phyloP scores from a whole-genome alignment of 805 yeast species.

The Yarrowia sp. region DNA sequence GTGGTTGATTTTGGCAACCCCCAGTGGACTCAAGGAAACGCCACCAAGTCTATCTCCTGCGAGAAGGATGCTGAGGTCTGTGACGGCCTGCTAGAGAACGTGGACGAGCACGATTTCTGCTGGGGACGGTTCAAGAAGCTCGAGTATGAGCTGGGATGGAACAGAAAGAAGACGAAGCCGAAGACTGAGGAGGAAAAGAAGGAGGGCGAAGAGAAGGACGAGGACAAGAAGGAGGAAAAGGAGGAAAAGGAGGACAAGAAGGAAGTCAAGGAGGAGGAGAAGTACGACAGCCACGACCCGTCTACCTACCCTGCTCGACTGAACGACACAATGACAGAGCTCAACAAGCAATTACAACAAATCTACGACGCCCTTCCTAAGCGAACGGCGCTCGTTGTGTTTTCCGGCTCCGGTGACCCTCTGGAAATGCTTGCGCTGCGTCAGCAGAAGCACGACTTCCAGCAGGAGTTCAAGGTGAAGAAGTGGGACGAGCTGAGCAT shows the following conservation, averaged over 20 bases:
- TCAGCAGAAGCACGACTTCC: slow-evolving; percentile 44
- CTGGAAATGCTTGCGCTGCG: slow-evolving; percentile 47
- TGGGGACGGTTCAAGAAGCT: slow-evolving; percentile 59
- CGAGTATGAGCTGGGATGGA: slow-evolving; percentile 46
- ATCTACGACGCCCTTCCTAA: slow-evolving; percentile 56
- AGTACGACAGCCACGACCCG: not conserved
- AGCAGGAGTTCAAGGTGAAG: slow-evolving; percentile 45
- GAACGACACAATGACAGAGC: slow-evolving; percentile 35
- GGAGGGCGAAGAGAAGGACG: not conserved
- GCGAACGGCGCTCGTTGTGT: slow-evolving; percentile 57
- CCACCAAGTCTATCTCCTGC: slow-evolving; percentile 46
- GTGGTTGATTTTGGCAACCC: slow-evolving; percentile 42
- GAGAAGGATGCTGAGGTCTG: slow-evolving; percentile 60
- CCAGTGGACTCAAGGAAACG: slow-evolving; percentile 37
- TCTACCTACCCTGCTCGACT: slow-evolving; percentile 9
- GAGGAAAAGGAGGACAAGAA: not conserved
- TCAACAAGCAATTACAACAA: slow-evolving; percentile 48
- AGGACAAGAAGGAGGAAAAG: not conserved
- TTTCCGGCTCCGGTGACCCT: slow-evolving; percentile 64
- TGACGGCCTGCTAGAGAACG: slow-evolving; percentile 42
- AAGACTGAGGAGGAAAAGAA: slow-evolving; percentile 13
- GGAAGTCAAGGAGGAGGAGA: not conserved
- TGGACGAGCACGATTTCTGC: slow-evolving; percentile 47
- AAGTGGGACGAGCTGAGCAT: slow-evolving; percentile 47
- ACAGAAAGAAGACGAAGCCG: slow-evolving; percentile 30